Conservation (phyloP, 305 asterid genomes). For the Solanum aculeatissimum region DNA sequence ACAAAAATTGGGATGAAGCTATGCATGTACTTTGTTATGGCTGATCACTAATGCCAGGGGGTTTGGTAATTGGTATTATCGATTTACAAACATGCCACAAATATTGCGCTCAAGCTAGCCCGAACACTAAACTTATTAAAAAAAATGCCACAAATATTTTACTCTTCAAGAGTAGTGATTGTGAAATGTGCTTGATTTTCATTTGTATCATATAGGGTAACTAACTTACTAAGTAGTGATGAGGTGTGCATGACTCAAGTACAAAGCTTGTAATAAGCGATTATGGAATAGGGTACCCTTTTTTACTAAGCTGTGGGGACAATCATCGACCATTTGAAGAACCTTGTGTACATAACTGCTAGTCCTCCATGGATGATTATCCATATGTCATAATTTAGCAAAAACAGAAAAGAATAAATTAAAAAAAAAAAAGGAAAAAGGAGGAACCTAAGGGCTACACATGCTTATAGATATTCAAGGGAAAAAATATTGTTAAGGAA, state of each 20-base stretch:
- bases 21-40: neutral
- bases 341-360: neutral
- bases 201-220: neutral
- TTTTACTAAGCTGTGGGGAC: neutral
- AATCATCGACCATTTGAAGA: neutral
- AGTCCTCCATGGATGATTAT: neutral
- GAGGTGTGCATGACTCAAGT: neutral
- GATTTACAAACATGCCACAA: neutral
- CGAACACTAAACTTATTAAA: neutral
- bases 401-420: neutral
- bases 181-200: conserved; percentile 1
- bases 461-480: neutral
- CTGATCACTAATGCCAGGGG: neutral
- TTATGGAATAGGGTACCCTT: neutral
- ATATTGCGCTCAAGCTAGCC: neutral
- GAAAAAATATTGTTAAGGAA: neutral
- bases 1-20: neutral
- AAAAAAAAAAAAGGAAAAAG: neutral
- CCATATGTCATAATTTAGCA: neutral
- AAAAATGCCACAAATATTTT: neutral
- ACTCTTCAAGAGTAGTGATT: neutral
- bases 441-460: neutral
- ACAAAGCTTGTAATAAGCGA: neutral
- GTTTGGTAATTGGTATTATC: neutral
- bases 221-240: neutral